Evolutionary conservation across 1,284 basidiomycete species (phyloP), one percentile per base, ranked within the genome.

Genomic region (Gomphus sp.): DNA sequence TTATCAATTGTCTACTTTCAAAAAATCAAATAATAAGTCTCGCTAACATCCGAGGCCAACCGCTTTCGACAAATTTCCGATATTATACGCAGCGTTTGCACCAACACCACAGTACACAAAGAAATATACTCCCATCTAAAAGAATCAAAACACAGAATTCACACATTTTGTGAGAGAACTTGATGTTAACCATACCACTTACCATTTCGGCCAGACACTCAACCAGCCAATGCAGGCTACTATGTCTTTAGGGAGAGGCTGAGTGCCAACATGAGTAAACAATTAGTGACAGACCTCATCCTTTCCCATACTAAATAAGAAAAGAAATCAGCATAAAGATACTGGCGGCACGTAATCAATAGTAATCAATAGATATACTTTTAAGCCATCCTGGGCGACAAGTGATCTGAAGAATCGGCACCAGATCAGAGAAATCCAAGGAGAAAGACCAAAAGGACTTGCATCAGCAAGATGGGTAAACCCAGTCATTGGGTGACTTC

Each of bases 121-220:
- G 52, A 79, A 64, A 67, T 80, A 79, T n/a, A 74, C 76, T 5
- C 77, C 77, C 55, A 67, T 68, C 69, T 72, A 43, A 16, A 72
- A 16, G 36, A 37, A 12, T 37, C 9, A 68, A 72, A 59, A 37
- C 52, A 44, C 72, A 56, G 39, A n/a, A 39, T 55, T 39, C 51
- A 51, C 22, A 36, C n/a, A 11, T n/a, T 55, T 14, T 41, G 14
- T 36, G 51, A 12, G 25, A 4, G 6, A 22, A 10, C 18, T 28
- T 28, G 36, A 37, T 16, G 4, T 10, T 12, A 25, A 11, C 4
- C 0, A 12, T 31, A 34, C 9, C 11, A 37, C 72, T 67, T 66
- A 85, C 84, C 59, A 74, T 72, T 70, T 87, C 84, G 31, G 82
- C 84, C 45, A 84, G 72, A 64, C 78, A 75, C 67, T 87, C 80